A percentile compares a stretch with the other conserved stretches of the same genome.
Evolutionary conservation across 108 stramenopile genomes (phyloP).

Genomic region (Hondaea fermentalgiana): DNA sequence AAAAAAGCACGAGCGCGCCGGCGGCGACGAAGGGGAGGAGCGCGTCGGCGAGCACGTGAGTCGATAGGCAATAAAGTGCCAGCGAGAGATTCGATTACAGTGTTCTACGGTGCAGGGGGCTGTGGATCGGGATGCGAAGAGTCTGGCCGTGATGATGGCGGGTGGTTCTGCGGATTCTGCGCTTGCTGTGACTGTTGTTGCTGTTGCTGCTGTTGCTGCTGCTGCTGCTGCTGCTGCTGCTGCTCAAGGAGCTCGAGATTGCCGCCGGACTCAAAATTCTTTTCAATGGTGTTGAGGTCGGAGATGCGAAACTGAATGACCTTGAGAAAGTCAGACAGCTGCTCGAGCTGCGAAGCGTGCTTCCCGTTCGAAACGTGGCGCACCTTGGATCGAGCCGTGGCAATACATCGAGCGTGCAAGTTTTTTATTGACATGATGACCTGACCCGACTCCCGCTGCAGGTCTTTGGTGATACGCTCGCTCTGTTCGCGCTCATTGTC

Average conservation of each 20-base stretch:
- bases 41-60: too few relatives aligned
- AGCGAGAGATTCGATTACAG: too few relatives aligned
- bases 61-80: too few relatives aligned
- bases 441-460: slow-evolving; percentile 43
- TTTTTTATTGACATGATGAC: slow-evolving; percentile 51
- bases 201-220: background rate
- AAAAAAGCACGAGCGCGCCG: too few relatives aligned
- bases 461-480: slow-evolving; percentile 46
- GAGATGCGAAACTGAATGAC: background rate
- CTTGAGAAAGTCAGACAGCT: background rate
- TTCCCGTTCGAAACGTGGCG: background rate
- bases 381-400: slow-evolving; percentile 15
- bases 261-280: background rate
- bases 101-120: too few relatives aligned
- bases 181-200: background rate
- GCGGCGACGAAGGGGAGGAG: too few relatives aligned
- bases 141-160: too few relatives aligned
- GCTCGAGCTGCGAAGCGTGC: background rate
- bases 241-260: background rate
- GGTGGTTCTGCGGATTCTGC: too few relatives aligned
- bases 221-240: background rate
- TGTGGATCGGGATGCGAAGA: too few relatives aligned
- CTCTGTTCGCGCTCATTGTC: slow-evolving; percentile 35
- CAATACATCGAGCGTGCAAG: slow-evolving; percentile 27
- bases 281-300: background rate